Percentiles rank a stretch among this genome's conserved stretches.
phyloP scores from a whole-genome alignment of 306 rosid species.

The Fagus crenata region DNA sequence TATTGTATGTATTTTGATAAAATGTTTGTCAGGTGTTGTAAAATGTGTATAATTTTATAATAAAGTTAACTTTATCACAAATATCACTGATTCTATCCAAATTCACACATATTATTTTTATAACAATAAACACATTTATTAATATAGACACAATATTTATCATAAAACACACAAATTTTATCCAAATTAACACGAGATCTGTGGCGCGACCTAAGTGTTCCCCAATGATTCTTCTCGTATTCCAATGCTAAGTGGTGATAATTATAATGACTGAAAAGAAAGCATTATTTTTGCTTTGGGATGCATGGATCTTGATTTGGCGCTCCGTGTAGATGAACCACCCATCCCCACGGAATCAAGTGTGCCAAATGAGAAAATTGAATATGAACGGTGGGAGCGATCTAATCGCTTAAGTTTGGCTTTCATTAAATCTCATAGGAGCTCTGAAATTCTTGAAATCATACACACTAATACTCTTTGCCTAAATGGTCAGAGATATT shows the following conservation, averaged over 20 bases:
- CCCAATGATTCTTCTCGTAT: background rate
- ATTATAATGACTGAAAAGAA: background rate
- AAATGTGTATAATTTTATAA: no score
- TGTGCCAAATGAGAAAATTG: background rate
- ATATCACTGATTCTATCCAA: no score
- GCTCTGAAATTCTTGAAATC: background rate
- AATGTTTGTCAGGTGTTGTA: no score
- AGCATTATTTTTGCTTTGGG: background rate
- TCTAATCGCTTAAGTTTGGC: background rate
- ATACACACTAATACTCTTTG: background rate
- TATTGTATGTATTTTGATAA: no score
- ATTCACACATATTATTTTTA: background rate
- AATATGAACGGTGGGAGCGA: background rate
- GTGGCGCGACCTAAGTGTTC: no score
- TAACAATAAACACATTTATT: no score
- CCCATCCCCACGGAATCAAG: background rate
- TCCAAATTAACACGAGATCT: no score
- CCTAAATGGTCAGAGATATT: background rate
- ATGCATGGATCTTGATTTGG: slow-evolving; percentile 15
- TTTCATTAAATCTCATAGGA: background rate
- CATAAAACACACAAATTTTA: no score
- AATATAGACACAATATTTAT: no score
- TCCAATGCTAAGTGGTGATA: background rate
- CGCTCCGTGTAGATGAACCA: background rate
- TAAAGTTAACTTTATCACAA: no score